Percentiles rank a stretch among this genome's conserved stretches.
Conservation (phyloP, 176 grass and related monocot genomes). For the Pharus latifolius region DNA sequence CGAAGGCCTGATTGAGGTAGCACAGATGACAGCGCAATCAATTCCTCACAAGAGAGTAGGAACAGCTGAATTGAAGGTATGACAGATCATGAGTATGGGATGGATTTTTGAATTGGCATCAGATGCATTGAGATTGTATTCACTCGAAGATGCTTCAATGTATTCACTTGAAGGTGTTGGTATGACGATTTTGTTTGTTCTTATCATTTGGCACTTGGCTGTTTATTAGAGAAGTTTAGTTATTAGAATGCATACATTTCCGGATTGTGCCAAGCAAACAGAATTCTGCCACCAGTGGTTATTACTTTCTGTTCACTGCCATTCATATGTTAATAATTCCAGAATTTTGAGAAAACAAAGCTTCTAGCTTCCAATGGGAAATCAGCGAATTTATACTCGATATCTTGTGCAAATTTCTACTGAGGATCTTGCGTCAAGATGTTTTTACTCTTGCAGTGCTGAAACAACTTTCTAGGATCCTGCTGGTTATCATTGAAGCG, state of each 20-base stretch:
- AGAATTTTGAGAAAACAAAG: no score
- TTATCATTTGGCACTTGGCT: neutral
- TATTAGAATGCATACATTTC: neutral
- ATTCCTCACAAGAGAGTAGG: no score
- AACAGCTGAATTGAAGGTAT: neutral
- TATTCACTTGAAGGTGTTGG: neutral
- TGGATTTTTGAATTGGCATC: neutral
- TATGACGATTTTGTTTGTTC: neutral
- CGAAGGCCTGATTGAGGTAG: neutral
- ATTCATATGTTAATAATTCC: no score
- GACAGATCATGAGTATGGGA: neutral
- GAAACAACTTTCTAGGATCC: no score
- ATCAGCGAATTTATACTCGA: no score
- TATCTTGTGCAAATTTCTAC: no score
- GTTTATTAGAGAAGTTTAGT: neutral
- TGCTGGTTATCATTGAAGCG: no score
- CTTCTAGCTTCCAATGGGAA: no score
- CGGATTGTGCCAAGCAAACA: conserved; percentile 10
- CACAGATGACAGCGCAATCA: neutral
- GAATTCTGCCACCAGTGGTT: neutral
- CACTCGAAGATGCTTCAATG: neutral
- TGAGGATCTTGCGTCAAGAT: no score
- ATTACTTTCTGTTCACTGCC: neutral
- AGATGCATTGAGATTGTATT: neutral
- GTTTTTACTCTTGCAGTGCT: no score